Conservation (phyloP, 2,329 filamentous ascomycete species). For the Fusarium duplospermum region DNA sequence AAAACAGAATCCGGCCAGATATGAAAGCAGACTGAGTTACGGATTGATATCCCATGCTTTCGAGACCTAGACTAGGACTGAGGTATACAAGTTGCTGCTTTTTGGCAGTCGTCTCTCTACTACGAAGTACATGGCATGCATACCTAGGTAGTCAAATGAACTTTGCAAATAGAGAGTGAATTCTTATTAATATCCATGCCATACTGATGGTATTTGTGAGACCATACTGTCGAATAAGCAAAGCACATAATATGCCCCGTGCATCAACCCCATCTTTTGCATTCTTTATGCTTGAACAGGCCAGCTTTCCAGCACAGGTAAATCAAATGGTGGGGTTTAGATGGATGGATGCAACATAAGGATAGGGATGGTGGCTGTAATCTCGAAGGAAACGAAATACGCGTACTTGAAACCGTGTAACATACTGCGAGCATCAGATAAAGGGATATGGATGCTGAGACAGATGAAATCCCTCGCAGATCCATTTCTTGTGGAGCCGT, state of each 20-base stretch:
- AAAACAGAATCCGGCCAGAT: not conserved
- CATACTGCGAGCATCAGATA: not conserved
- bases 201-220: not conserved
- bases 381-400: not conserved
- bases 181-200: not conserved
- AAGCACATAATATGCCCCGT: not conserved
- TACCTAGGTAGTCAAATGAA: not conserved
- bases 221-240: not conserved
- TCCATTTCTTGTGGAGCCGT: slow-evolving; percentile 20
- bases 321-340: not conserved
- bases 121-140: not conserved
- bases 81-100: not conserved
- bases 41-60: not conserved
- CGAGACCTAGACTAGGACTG: not conserved
- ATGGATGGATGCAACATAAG: not conserved
- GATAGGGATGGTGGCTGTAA: too few relatives aligned
- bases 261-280: not conserved
- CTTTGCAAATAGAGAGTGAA: not conserved
- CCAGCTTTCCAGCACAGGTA: not conserved
- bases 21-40: not conserved
- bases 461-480: not conserved
- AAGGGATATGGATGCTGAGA: slow-evolving; percentile 12
- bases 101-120: not conserved
- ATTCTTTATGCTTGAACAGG: not conserved
- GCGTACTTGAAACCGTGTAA: not conserved